Conservation (phyloP, 192 early-diverging fungal species). For the Geranomyces michiganensis region DNA sequence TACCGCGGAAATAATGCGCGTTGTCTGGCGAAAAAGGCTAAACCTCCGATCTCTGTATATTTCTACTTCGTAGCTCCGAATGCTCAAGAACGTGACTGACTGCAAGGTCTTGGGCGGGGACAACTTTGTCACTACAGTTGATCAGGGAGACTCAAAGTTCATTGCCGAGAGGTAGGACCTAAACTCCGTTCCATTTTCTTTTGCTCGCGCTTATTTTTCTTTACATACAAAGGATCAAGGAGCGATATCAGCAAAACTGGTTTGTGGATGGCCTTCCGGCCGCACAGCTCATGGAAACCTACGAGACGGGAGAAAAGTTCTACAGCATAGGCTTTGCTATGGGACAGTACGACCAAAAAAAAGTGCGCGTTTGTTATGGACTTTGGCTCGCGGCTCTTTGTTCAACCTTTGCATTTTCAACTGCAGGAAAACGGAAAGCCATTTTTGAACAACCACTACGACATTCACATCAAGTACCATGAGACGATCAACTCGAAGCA, state of each 20-base stretch:
- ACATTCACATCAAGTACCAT: slow-evolving; percentile 76
- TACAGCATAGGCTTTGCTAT: slow-evolving; percentile 16
- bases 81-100: slow-evolving; percentile 51
- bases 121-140: slow-evolving; percentile 70
- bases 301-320: background rate
- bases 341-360: slow-evolving; percentile 22
- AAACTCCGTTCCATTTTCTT: no score
- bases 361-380: background rate
- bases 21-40: no score
- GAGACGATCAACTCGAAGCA: slow-evolving; percentile 48
- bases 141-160: no score
- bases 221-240: slow-evolving; percentile 54
- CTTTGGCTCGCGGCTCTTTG: background rate
- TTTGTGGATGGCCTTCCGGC: slow-evolving; percentile 25
- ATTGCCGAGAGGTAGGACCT: no score
- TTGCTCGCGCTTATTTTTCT: background rate
- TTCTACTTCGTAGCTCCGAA: slow-evolving; percentile 55
- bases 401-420: background rate
- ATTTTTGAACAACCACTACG: slow-evolving; percentile 86
- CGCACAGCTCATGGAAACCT: background rate
- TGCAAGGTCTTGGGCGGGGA: slow-evolving; percentile 71
- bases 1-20: no score
- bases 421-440: slow-evolving; percentile 15
- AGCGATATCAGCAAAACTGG: slow-evolving; percentile 50
- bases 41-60: background rate